Base-by-base conservation (phyloP, 2,329 filamentous ascomycete genomes). In the Didymosphaeria variabile region DNA sequence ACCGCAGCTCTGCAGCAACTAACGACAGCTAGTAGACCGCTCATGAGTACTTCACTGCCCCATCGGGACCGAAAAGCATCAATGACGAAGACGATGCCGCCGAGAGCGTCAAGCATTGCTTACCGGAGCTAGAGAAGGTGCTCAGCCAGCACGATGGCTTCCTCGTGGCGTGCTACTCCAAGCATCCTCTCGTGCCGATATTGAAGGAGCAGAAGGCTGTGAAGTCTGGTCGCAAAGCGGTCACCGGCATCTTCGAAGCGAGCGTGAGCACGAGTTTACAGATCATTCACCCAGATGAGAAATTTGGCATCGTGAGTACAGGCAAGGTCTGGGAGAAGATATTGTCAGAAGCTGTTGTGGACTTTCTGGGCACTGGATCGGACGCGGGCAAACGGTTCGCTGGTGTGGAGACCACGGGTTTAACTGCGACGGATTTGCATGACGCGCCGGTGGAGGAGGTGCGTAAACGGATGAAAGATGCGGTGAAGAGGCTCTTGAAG, bases 291-390 rank as follows among this genome's bases (percentile, higher is more conserved):
- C 79, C 79, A 54, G 75, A 67, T 3, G 77, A 87, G 66, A 82
- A 80, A 50, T 97, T 95, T 83, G 94, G 93, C 2, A 95, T 98
- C 64, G 90, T 98, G 5, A 94, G 91, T 5, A 97, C 94, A 0
- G 94, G 93, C 0, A 87, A 87, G 59, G 91, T 91, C 65, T 97
- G 94, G 94, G 90, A 94, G 71, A 77, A 82, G 0, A 88, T 95
- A 38, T 81, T 97, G 13, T 82, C 80, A 0, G 79, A 85, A 0
- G 93, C 91, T 0, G 90, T 95, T 0, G 79, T 80, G 2, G 75
- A 79, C 0, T 89, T 92, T 64, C 77, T 97, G 0, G 91, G 90
- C 0, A 76, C 78, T 1, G 65, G 62, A 15, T 74, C 79, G 5
- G 71, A 77, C 0, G 67, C 68, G 0, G 73, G 73, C 1, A 74